A percentile compares a stretch with the other conserved stretches of the same genome.
Conservation (phyloP, 139 green algal species). For the Ulvella scutata region DNA sequence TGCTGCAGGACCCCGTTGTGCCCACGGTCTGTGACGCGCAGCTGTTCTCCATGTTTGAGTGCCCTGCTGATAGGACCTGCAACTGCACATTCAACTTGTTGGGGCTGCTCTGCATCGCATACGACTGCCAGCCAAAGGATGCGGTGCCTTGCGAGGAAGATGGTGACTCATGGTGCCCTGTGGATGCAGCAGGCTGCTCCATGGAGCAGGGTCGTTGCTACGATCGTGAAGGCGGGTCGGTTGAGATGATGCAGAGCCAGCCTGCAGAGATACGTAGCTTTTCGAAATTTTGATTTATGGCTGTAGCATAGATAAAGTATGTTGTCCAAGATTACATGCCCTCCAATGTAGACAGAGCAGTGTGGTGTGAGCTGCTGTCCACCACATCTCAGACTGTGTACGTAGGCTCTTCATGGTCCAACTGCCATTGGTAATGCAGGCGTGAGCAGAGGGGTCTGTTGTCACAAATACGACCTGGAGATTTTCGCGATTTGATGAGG, state of each 20-base stretch:
- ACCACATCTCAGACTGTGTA: no score
- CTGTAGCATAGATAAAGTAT: no score
- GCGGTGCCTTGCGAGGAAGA: background rate
- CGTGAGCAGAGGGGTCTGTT: no score
- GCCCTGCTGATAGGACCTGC: background rate
- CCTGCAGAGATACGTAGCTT: background rate
- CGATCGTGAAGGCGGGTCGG: background rate
- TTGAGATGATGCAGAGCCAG: background rate
- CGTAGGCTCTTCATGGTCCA: no score
- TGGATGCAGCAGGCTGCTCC: background rate
- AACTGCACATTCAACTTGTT: background rate
- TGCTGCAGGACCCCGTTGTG: background rate
- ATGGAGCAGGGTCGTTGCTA: background rate
- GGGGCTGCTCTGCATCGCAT: background rate
- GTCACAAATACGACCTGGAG: no score
- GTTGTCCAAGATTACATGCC: no score
- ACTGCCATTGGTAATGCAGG: no score
- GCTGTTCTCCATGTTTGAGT: conserved; percentile 2
- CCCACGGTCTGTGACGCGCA: background rate
- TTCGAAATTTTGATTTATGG: no score
- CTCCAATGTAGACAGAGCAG: no score
- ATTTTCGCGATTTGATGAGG: no score
- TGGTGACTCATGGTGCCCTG: background rate
- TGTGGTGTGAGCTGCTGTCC: no score
- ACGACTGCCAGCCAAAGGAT: background rate